A percentile compares a stretch with the other conserved stretches of the same genome.
phyloP scores from a whole-genome alignment of 305 asterid genomes.

The Fraxinus xanthoxyloides region DNA sequence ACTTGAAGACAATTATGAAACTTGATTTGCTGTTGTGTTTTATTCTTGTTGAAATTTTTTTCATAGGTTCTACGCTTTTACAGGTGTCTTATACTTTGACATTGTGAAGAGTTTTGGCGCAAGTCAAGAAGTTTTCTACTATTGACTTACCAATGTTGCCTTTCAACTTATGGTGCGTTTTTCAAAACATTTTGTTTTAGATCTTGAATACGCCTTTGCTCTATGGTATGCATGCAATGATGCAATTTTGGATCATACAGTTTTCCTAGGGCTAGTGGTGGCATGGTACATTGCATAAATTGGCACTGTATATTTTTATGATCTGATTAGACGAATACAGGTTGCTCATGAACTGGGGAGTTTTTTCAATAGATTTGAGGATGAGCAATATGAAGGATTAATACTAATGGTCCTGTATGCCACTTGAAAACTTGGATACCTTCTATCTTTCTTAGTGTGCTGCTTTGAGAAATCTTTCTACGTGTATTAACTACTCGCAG shows the following conservation, averaged over 20 bases:
- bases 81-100: slow-evolving; percentile 11
- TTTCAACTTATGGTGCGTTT: slow-evolving; percentile 24
- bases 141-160: not conserved
- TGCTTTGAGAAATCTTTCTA: not conserved
- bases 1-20: slow-evolving; percentile 7
- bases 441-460: not conserved
- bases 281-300: slow-evolving; percentile 1
- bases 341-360: not conserved
- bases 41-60: not conserved
- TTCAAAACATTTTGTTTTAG: not conserved
- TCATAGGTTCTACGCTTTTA: slow-evolving; percentile 15
- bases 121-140: not conserved
- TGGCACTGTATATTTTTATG: not conserved
- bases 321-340: not conserved
- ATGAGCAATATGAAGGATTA: not conserved
- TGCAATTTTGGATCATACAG: not conserved
- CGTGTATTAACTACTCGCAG: not conserved
- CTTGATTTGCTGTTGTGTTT: not conserved
- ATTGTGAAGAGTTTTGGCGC: slow-evolving; percentile 3
- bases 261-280: not conserved
- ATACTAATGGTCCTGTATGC: not conserved
- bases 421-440: not conserved
- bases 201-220: not conserved
- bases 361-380: not conserved
- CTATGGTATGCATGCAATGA: not conserved